Conservation (phyloP, 768 basidiomycete genomes). For the Coprinopsis cinerea region DNA sequence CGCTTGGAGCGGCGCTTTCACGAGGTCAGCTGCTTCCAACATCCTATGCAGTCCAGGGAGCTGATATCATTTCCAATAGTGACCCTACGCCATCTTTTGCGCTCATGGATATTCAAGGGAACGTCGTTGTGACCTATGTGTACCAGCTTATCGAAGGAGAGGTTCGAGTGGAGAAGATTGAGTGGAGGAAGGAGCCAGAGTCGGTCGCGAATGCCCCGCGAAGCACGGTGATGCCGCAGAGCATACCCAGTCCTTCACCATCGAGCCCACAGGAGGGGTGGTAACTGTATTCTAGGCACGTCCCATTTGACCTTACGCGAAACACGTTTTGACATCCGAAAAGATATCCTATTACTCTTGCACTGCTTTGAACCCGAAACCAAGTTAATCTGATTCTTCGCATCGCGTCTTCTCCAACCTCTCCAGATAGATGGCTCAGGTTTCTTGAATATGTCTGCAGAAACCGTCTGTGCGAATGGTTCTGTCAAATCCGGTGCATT, state of each 20-base stretch:
- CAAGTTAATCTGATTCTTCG: too few species aligned
- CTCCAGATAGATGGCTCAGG: too few species aligned
- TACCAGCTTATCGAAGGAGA: slow-evolving; percentile 93
- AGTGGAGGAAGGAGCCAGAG: slow-evolving; percentile 64
- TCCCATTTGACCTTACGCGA: too few species aligned
- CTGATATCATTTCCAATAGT: slow-evolving; percentile 33
- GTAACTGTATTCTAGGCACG: too few species aligned
- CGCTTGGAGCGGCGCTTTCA: slow-evolving; percentile 80
- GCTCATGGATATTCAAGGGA: slow-evolving; percentile 95
- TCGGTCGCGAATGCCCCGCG: slow-evolving; percentile 31
- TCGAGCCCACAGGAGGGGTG: not conserved
- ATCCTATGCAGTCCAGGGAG: not conserved
- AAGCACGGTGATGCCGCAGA: slow-evolving; percentile 44
- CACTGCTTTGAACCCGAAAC: too few species aligned
- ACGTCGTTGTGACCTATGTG: slow-evolving; percentile 95
- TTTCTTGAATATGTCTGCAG: too few species aligned
- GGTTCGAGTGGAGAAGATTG: slow-evolving; percentile 89
- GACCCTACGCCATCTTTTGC: slow-evolving; percentile 93
- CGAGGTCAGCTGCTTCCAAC: slow-evolving; percentile 36
- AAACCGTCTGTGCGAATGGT: too few species aligned
- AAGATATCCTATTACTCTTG: too few species aligned
- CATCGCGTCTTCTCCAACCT: too few species aligned
- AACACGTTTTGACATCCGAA: too few species aligned
- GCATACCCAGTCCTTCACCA: slow-evolving; percentile 35
- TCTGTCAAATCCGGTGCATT: too few species aligned